Conservation (phyloP, 768 basidiomycete species). For the Boletus subcaerulescens region DNA sequence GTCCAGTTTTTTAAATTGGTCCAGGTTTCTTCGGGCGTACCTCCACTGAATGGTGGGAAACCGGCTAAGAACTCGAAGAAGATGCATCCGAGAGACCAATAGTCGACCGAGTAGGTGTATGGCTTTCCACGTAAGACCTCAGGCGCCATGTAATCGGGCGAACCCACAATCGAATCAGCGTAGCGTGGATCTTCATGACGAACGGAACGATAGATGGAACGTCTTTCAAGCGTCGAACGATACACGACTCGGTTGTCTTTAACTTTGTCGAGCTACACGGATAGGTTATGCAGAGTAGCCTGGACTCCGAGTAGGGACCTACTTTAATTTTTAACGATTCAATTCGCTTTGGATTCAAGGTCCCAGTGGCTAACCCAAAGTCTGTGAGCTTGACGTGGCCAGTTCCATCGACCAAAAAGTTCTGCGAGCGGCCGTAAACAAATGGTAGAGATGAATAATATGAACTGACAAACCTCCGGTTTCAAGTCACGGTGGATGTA, state of each 20-base stretch:
- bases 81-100: constrained; percentile 98
- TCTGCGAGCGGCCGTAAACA: constrained; percentile 44
- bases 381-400: constrained; percentile 98
- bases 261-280: constrained; percentile 82
- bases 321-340: constrained; percentile 94
- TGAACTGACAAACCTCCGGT: constrained; percentile 70
- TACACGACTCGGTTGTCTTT: constrained; percentile 90
- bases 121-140: constrained; percentile 92
- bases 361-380: constrained; percentile 96
- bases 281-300: constrained; percentile 4
- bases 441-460: not conserved
- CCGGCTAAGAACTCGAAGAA: constrained; percentile 96
- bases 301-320: constrained; percentile 3
- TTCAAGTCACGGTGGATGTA: constrained; percentile 99
- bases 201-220: constrained; percentile 92
- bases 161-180: constrained; percentile 96
- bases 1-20: constrained; percentile 98
- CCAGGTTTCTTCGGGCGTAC: constrained; percentile 97
- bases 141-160: constrained; percentile 98
- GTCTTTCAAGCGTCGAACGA: constrained; percentile 89
- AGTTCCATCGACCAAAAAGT: constrained; percentile 92
- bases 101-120: constrained; percentile 95
- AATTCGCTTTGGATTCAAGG: constrained; percentile 90
- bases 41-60: constrained; percentile 97
- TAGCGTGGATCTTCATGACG: constrained; percentile 88